Evolutionary conservation across 352 stramenopile species (phyloP).

Genomic region (Phytopythium kandeliae): DNA sequence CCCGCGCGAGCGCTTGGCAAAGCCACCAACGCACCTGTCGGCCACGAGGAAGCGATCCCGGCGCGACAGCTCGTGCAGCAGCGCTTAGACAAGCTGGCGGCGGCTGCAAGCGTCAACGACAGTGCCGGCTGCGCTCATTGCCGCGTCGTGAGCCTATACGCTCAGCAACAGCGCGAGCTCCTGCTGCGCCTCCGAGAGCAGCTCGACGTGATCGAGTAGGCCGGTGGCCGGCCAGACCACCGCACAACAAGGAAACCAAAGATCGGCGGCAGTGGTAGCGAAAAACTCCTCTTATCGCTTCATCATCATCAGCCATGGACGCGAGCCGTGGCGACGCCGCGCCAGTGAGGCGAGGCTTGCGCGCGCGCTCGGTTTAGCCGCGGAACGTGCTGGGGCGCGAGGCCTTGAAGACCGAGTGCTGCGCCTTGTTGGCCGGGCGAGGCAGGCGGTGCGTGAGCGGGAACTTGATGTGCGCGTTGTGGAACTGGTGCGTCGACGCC

Average conservation of each 20-base stretch:
- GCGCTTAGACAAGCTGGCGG: conserved; percentile 1
- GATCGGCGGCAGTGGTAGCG: conserved; percentile 12
- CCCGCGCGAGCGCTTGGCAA: neutral
- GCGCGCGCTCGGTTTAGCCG: conserved; percentile 79
- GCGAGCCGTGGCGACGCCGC: neutral
- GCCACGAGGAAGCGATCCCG: neutral
- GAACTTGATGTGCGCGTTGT: conserved; percentile 97
- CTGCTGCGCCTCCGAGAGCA: conserved; percentile 6
- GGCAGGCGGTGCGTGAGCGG: conserved; percentile 96
- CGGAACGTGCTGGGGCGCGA: conserved; percentile 97
- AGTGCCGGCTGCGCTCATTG: conserved; percentile 7
- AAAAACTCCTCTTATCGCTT: conserved; percentile 45
- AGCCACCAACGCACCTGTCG: neutral
- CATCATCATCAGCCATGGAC: too few species aligned
- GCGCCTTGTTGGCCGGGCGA: conserved; percentile 92
- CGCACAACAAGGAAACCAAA: too few species aligned
- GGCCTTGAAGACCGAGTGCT: conserved; percentile 95
- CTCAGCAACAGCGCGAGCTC: conserved; percentile 18
- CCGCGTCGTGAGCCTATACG: conserved; percentile 14
- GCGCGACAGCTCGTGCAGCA: neutral
- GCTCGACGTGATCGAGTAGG: neutral
- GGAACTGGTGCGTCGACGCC: conserved; percentile 96
- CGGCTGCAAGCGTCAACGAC: neutral
- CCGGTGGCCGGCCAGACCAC: neutral
- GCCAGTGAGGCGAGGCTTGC: neutral